Conservation (phyloP, 129 eudicot species). For the Flaveria robusta region DNA sequence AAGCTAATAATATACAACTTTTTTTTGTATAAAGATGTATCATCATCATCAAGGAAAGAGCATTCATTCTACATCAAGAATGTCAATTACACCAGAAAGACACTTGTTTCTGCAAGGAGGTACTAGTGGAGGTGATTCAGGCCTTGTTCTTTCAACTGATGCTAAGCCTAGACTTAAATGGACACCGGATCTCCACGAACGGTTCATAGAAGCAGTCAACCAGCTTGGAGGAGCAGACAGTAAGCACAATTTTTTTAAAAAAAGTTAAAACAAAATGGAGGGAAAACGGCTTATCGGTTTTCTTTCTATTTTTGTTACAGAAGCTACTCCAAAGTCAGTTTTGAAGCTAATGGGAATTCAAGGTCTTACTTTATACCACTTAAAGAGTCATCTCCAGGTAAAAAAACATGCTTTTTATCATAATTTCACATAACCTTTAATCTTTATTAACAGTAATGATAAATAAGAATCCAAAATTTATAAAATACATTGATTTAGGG, state of each 20-base stretch:
- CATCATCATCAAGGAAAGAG: conserved; percentile 66
- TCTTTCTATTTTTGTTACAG: conserved; percentile 46
- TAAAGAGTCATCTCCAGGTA: conserved; percentile 99
- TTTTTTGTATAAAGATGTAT: conserved; percentile 52
- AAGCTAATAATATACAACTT: conserved; percentile 28
- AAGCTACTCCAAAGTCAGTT: conserved; percentile 98
- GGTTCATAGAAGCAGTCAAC: conserved; percentile 92
- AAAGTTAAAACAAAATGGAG: neutral
- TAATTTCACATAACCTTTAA: neutral
- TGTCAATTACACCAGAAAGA: conserved; percentile 69
- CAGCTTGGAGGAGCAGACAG: conserved; percentile 99
- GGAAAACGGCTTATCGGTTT: conserved; percentile 16
- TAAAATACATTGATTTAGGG: neutral
- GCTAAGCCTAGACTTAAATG: conserved; percentile 98
- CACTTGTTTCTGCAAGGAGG: conserved; percentile 80
- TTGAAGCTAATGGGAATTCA: conserved; percentile 97
- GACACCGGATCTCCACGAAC: conserved; percentile 93
- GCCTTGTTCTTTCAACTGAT: conserved; percentile 94
- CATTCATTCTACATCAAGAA: conserved; percentile 63
- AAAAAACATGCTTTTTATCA: conserved; percentile 22
- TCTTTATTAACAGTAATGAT: neutral
- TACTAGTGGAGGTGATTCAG: conserved; percentile 64
- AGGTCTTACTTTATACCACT: conserved; percentile 92
- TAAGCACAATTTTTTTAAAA: conserved; percentile 40
- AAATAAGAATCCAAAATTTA: neutral